Evolutionary conservation across 768 basidiomycete species (phyloP).

Genomic region (Coprinellus aureogranulatus): DNA sequence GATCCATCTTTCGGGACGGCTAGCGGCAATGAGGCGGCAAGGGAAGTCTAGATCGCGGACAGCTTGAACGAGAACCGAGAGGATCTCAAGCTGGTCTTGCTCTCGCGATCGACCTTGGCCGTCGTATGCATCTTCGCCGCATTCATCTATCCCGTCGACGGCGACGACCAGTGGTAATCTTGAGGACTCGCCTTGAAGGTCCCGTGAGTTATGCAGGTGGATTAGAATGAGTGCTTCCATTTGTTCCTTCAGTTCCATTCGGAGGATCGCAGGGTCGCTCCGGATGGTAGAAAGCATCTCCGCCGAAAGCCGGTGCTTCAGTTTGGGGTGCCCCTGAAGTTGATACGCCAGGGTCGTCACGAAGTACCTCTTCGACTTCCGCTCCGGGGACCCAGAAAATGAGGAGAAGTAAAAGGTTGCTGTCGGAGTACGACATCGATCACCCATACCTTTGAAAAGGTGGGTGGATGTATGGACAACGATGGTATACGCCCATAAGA

Average conservation of each 20-base stretch:
- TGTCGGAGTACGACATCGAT: too few species aligned
- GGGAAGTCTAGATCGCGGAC: not conserved
- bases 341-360: not conserved
- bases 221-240: not conserved
- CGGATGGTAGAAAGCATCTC: not conserved
- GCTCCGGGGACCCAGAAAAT: too few species aligned
- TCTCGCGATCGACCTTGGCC: not conserved
- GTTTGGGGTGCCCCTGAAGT: not conserved
- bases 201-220: not conserved
- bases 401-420: too few species aligned
- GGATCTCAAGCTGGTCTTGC: not conserved
- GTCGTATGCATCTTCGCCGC: not conserved
- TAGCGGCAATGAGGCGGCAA: not conserved
- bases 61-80: not conserved
- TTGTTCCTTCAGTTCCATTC: not conserved
- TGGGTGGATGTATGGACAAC: too few species aligned
- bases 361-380: not conserved
- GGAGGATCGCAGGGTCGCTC: not conserved
- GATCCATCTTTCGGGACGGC: not conserved
- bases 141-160: conserved; percentile 9
- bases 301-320: not conserved
- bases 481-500: too few species aligned
- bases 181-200: not conserved
- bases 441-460: too few species aligned
- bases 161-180: not conserved